phyloP scores from a whole-genome alignment of 441 rosid genomes.

The Corymbia calophylla region DNA sequence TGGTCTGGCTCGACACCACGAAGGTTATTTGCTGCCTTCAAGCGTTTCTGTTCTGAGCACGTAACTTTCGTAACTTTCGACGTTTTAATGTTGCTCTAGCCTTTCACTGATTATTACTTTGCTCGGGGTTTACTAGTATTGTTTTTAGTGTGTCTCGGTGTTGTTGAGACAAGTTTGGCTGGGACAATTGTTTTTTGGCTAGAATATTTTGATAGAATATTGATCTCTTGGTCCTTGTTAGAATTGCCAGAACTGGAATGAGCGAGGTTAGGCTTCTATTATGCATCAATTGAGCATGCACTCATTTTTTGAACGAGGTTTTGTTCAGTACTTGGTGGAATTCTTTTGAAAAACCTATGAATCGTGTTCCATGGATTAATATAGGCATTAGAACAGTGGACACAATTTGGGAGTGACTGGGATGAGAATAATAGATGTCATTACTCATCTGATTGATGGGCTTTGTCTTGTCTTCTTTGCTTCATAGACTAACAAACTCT shows the following conservation, averaged over 20 bases:
- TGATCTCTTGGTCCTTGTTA: not conserved
- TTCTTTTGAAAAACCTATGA: not conserved
- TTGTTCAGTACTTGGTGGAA: not conserved
- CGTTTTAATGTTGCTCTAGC: too few relatives aligned
- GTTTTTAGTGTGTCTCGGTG: not conserved
- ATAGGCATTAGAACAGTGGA: not conserved
- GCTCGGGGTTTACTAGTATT: not conserved
- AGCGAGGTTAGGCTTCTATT: not conserved
- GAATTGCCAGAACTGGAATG: not conserved
- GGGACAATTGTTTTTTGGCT: not conserved
- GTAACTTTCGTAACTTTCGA: too few relatives aligned
- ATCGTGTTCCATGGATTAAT: not conserved
- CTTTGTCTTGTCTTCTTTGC: not conserved
- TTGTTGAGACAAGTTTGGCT: not conserved
- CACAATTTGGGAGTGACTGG: not conserved
- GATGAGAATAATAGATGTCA: not conserved
- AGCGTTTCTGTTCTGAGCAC: too few relatives aligned
- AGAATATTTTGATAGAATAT: not conserved
- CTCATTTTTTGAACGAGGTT: not conserved
- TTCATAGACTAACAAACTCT: not conserved
- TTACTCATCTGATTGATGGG: not conserved
- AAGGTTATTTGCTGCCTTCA: constrained; percentile 29
- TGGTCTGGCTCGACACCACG: constrained; percentile 95
- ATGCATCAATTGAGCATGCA: not conserved
- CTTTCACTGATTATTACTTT: not conserved